A percentile compares a stretch with the other conserved stretches of the same genome.
These are phyloP conservation scores for Brettanomyces sp. DNA, from an alignment of 805 yeast genomes.

Conservation along the genomic window DNA sequence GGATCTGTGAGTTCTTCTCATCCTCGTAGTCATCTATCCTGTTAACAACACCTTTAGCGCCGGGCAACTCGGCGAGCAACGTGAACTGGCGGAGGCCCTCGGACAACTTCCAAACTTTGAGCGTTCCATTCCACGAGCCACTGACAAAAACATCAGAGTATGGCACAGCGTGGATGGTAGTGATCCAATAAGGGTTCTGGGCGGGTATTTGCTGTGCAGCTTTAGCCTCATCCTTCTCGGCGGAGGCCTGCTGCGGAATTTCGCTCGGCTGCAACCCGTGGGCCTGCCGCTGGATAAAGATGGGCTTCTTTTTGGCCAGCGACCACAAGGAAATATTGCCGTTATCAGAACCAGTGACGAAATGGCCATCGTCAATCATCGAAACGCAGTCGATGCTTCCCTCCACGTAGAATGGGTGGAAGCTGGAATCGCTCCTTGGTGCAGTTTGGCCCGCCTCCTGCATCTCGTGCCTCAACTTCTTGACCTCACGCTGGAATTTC, in stretches of 20 bases:
- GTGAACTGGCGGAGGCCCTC: slow-evolving; percentile 55
- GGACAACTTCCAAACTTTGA: slow-evolving; percentile 71
- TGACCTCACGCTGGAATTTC: slow-evolving; percentile 26
- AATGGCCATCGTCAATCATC: slow-evolving; percentile 88
- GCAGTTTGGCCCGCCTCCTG: slow-evolving; percentile 19
- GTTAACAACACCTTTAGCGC: slow-evolving; percentile 64
- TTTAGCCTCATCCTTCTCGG: slow-evolving; percentile 29
- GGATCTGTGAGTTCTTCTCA: slow-evolving; percentile 39
- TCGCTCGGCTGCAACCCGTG: slow-evolving; percentile 56
- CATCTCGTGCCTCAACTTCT: slow-evolving; percentile 24
- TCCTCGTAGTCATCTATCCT: slow-evolving; percentile 48
- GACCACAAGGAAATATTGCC: slow-evolving; percentile 91
- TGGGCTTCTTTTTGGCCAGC: slow-evolving; percentile 79
- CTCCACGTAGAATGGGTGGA: slow-evolving; percentile 42
- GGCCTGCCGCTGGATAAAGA: slow-evolving; percentile 55
- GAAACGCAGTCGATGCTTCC: slow-evolving; percentile 86
- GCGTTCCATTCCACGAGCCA: slow-evolving; percentile 80
- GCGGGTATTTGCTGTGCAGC: slow-evolving; percentile 51
- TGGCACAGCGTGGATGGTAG: slow-evolving; percentile 74
- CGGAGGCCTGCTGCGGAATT: slow-evolving; percentile 45
- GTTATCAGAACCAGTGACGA: slow-evolving; percentile 92
- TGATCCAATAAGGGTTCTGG: slow-evolving; percentile 77
- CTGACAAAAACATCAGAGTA: slow-evolving; percentile 74
- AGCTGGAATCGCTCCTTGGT: slow-evolving; percentile 8
- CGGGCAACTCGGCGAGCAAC: slow-evolving; percentile 43